Base-by-base conservation (phyloP, 495 filamentous ascomycete genomes). In the Penicillium paxilli region DNA sequence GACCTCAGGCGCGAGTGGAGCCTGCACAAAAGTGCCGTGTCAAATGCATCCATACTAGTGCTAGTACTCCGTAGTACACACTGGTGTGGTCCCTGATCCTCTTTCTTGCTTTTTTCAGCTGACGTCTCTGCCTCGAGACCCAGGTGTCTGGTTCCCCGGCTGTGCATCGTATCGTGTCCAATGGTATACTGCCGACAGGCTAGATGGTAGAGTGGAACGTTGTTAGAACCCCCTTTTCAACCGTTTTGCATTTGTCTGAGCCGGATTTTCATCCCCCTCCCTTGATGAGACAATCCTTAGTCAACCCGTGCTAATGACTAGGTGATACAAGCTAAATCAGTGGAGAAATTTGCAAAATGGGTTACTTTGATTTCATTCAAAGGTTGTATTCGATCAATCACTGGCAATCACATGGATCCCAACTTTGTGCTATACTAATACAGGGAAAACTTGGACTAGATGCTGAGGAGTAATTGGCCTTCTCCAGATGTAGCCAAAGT, bases 61-160 rank as follows among this genome's bases (percentile, higher is more conserved):
- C n/a, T n/a, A n/a, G n/a, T n/a, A n/a, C n/a, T n/a, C n/a, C n/a
- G n/a, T n/a, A n/a, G n/a, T n/a, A n/a, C n/a, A n/a, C 40, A 42
- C 28, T 20, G 51, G 12, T 56, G 47, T 38, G 54, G 47, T 47
- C 16, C 54, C 48, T 47, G 33, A 32, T 41, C 45, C 46, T 42
- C 40, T 42, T 42, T 42, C 40, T 42, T 33, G 24, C 35, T 37
- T 37, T 38, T 56, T 54, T 54, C 64, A 67, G 64, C 64, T 67
- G 55, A 52, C 20, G 56, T 57, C 44, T 66, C 55, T 62, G 58
- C 62, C 64, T 67, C 51, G 55, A 30, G 58, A 26, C 51, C 62
- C 58, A 62, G 54, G 56, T 59, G 62, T 62, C 51, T 47, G 50
- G 55, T 32, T 49, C 55, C 38, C 41, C 44, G 57, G 37, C 51